phyloP scores from a whole-genome alignment of 805 yeast species.

The Jamesozyma jinghongensis region DNA sequence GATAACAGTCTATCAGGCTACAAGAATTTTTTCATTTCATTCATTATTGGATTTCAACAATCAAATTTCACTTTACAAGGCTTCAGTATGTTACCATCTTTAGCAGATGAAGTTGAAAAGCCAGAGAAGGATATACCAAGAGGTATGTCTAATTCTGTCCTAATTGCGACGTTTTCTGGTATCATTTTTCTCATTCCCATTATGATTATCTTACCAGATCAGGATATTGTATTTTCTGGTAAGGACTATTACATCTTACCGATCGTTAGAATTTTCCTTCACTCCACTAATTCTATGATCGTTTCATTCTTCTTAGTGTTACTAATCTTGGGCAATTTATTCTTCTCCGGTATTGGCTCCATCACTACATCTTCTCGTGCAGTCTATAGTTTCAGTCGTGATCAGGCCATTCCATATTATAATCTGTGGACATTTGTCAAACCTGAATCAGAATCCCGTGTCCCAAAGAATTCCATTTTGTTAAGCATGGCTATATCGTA shows the following conservation, averaged over 20 bases:
- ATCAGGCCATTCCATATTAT: constrained; percentile 65
- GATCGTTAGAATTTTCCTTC: constrained; percentile 63
- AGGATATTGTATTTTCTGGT: constrained; percentile 41
- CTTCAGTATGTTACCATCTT: constrained; percentile 70
- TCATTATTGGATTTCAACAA: constrained; percentile 68
- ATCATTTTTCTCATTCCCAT: constrained; percentile 64
- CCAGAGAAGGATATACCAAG: constrained; percentile 71
- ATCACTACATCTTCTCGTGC: constrained; percentile 74
- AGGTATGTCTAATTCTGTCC: constrained; percentile 59
- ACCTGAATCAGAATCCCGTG: constrained; percentile 41
- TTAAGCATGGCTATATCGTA: constrained; percentile 56
- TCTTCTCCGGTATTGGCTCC: constrained; percentile 73
- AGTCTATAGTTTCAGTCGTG: constrained; percentile 77
- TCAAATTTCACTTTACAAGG: constrained; percentile 75
- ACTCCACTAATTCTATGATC: constrained; percentile 57
- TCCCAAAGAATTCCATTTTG: constrained; percentile 63
- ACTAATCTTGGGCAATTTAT: constrained; percentile 56
- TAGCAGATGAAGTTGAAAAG: constrained; percentile 70
- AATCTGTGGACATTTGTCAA: constrained; percentile 60
- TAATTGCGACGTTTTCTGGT: constrained; percentile 60
- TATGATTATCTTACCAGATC: constrained; percentile 61
- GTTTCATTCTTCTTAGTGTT: constrained; percentile 62
- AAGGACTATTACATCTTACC: constrained; percentile 57
- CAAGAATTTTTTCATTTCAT: constrained; percentile 55
- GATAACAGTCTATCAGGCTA: constrained; percentile 71